phyloP scores from a whole-genome alignment of 371 early-diverging fungal species.

The Lichtheimia hyalospora region DNA sequence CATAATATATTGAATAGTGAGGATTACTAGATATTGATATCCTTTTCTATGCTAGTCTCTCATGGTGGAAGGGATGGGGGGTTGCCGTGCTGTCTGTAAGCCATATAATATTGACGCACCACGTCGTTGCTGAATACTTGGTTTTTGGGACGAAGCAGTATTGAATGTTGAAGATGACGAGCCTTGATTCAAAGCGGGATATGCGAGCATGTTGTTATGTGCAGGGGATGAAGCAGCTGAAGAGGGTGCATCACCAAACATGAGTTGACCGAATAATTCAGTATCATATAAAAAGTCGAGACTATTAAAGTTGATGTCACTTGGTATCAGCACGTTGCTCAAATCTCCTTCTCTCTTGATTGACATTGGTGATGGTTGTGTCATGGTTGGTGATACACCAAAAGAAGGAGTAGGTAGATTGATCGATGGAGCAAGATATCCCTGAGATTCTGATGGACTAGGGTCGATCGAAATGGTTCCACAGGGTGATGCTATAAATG shows the following conservation, averaged over 20 bases:
- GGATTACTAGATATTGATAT: no score
- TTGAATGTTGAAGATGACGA: no score
- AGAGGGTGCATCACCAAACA: conserved; percentile 29
- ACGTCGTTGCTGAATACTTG: no score
- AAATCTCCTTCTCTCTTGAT: conserved; percentile 5
- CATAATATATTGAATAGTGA: no score
- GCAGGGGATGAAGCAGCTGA: not conserved
- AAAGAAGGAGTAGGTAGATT: not conserved
- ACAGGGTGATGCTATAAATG: no score
- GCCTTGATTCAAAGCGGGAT: not conserved
- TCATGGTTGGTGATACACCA: not conserved
- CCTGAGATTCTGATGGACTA: not conserved
- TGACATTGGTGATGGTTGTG: not conserved
- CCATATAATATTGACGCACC: no score
- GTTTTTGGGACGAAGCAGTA: no score
- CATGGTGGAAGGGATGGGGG: no score
- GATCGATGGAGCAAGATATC: not conserved
- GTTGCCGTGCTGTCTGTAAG: no score
- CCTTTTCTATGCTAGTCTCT: no score
- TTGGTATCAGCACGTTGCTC: not conserved
- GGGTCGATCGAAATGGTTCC: not conserved
- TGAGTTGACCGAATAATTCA: conserved; percentile 42
- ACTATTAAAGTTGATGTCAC: conserved; percentile 38
- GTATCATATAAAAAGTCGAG: conserved; percentile 41
- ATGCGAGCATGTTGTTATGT: not conserved